Evolutionary conservation across 2,329 filamentous ascomycete genomes (phyloP).

Genomic region (Hansfordia pulvinata): DNA sequence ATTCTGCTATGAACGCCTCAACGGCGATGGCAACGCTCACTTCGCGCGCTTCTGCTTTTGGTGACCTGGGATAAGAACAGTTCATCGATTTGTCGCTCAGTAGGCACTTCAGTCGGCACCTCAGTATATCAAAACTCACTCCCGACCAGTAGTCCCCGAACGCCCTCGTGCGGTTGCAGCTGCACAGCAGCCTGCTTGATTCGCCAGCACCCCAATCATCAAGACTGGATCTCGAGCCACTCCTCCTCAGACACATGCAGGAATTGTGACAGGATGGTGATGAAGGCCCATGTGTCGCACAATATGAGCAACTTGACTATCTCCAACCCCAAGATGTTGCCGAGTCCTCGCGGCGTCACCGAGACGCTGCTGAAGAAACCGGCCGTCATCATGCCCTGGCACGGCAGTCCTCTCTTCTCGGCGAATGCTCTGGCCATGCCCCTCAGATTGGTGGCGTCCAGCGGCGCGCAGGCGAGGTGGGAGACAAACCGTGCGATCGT

Average conservation of each 20-base stretch:
- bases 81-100: too few relatives aligned
- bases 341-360: conserved; percentile 21
- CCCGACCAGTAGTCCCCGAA: too few relatives aligned
- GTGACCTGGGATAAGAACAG: too few relatives aligned
- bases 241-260: conserved; percentile 28
- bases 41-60: too few relatives aligned
- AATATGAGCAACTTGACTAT: conserved; percentile 28
- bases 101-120: too few relatives aligned
- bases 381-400: conserved; percentile 22
- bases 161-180: too few relatives aligned
- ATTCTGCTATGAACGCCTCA: too few relatives aligned
- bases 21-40: too few relatives aligned
- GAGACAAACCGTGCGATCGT: conserved; percentile 29
- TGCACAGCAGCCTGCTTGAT: too few relatives aligned
- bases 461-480: conserved; percentile 28
- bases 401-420: conserved; percentile 21
- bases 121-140: too few relatives aligned
- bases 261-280: conserved; percentile 23
- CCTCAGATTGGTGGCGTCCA: conserved; percentile 31
- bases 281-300: conserved; percentile 28
- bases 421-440: conserved; percentile 28
- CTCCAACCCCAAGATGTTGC: conserved; percentile 33
- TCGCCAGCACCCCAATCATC: too few relatives aligned
- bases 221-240: conserved; percentile 24
- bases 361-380: conserved; percentile 23